phyloP scores from a whole-genome alignment of 2,329 filamentous ascomycete genomes.

The Gnomoniopsis smithogilvyi region DNA sequence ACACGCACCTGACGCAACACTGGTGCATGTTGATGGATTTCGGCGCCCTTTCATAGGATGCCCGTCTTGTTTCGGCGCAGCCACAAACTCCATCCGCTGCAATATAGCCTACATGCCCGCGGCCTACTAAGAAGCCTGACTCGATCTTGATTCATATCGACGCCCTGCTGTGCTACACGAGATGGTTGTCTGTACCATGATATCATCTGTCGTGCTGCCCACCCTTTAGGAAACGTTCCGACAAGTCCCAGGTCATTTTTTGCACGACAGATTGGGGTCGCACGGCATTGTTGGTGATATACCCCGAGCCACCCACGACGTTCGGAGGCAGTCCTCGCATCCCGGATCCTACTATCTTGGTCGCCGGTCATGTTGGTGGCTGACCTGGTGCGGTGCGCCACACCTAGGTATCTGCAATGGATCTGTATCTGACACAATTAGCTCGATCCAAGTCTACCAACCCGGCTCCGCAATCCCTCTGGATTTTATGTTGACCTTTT shows the following conservation, averaged over 20 bases:
- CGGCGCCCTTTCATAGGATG: neutral
- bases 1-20: too few species aligned
- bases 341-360: slow-evolving; percentile 1
- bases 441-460: neutral
- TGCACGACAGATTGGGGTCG: slow-evolving; percentile 2
- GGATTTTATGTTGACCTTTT: neutral
- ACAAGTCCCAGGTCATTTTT: neutral
- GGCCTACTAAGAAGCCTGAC: neutral
- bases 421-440: neutral
- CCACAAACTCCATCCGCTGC: neutral
- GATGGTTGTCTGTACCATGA: slow-evolving; percentile 11
- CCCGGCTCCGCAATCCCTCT: neutral
- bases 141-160: neutral
- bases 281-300: slow-evolving; percentile 2
- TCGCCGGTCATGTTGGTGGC: neutral
- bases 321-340: slow-evolving; percentile 12
- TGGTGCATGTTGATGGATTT: neutral
- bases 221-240: neutral
- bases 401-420: neutral
- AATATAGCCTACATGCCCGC: slow-evolving; percentile 2
- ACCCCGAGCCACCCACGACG: neutral
- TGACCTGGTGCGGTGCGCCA: slow-evolving; percentile 6
- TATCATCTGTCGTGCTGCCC: slow-evolving; percentile 6
- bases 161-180: slow-evolving; percentile 4
- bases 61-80: neutral